Evolutionary conservation across 1,284 basidiomycete genomes (phyloP), one percentile per base, ranked within the genome.

Genomic region (Neolentinus lepideus): DNA sequence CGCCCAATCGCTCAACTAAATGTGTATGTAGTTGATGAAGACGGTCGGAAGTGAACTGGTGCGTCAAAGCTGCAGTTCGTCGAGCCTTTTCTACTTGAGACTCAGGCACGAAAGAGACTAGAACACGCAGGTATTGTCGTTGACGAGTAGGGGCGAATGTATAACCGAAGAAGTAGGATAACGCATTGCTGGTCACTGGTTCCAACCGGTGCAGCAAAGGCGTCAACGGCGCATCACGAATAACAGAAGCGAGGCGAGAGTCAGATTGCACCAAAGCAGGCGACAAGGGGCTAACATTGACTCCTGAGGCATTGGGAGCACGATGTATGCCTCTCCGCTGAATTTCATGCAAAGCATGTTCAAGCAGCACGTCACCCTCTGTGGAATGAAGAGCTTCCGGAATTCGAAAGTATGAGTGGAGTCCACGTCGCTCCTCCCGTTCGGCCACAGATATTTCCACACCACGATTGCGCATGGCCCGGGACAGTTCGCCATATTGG

Each of bases 381-480:
- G 16, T 16, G 22, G 47, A 24, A 12, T 16, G 14, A 6, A 50
- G 24, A 6, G 24, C 8, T 52, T 52, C 45, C 22, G 84, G 81
- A 21, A 85, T 69, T 43, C 83, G 77, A 43, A 71, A 60, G 62
- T 79, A 71, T 54, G 81, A 74, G n/a, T 70, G 67, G 12, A 86
- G 56, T 24, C 80, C 73, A 27, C 54, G 53, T 8, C 50, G 31
- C 59, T 88, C 87, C 59, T 85, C 78, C 9, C 68, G 60, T 21
- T 66, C 66, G 53, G 69, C 65, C 33, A 90, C 63, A 25, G 79
- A 80, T 35, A 99, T 80, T 69, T 99, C 97, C 45, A 98, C 78
- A 33, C 96, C 97, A 61, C 97, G 86, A 69, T 99, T 99, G 43
- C 97, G 85, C 97, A 99, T 99, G 1, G 97, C 97, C 36, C 97